Percentiles rank a stretch among this genome's conserved stretches.
Evolutionary conservation across 805 yeast genomes (phyloP).

Genomic region (Wickerhamomyces tratensis): DNA sequence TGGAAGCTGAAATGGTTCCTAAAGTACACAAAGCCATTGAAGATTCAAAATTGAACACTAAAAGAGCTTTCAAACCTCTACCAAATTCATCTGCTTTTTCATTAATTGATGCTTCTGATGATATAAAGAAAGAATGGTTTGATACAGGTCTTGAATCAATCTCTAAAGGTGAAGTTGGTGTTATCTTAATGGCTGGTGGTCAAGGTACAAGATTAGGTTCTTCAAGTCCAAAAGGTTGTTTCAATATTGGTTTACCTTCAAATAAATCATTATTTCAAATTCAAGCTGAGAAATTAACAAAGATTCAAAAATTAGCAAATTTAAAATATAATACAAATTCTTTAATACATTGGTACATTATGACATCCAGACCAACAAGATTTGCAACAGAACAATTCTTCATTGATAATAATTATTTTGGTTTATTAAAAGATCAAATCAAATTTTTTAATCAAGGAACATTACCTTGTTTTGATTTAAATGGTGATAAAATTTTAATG

Average conservation of each 20-base stretch:
- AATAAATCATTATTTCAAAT: constrained; percentile 79
- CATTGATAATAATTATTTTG: constrained; percentile 53
- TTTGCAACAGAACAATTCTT: constrained; percentile 66
- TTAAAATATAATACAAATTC: constrained; percentile 17
- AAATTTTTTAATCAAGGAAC: constrained; percentile 91
- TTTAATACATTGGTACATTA: constrained; percentile 74
- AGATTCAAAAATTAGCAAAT: constrained; percentile 49
- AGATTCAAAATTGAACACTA: constrained; percentile 19
- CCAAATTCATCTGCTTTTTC: constrained; percentile 43
- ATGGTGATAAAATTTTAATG: constrained; percentile 63
- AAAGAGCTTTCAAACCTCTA: constrained; percentile 31
- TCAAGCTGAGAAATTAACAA: constrained; percentile 78
- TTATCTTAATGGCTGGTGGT: constrained; percentile 94
- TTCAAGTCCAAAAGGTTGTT: constrained; percentile 88
- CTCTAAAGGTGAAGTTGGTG: constrained; percentile 67
- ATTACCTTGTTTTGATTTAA: constrained; percentile 72
- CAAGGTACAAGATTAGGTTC: constrained; percentile 96
- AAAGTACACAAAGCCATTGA: constrained; percentile 28
- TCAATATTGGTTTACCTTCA: constrained; percentile 77
- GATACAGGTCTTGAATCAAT: constrained; percentile 60
- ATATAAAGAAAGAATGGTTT: constrained; percentile 13
- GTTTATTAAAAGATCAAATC: constrained; percentile 50
- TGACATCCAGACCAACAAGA: constrained; percentile 91
- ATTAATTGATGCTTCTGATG: constrained; percentile 23
- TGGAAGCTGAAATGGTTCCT: neutral